Evolutionary conservation across 2,329 filamentous ascomycete species (phyloP), one percentile per base, ranked within the genome.

Genomic region (Raffaelea ambrosiae): DNA sequence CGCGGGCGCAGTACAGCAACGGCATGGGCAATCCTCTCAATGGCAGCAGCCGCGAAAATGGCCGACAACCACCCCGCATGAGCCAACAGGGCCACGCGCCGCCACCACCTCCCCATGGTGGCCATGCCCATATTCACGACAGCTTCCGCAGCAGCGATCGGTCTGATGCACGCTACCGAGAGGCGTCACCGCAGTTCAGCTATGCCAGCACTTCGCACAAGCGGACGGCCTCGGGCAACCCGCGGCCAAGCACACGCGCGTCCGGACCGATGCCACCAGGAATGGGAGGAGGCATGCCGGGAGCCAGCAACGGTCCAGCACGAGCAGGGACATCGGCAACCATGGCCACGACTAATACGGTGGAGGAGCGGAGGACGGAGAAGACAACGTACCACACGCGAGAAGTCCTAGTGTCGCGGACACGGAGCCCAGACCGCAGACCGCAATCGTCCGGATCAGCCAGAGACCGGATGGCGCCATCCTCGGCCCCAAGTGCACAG

Each of bases 401-500:
- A 49, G 84, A 88, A 58, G 79, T 78, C 47, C 61, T 82, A 48
- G 72, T 79, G 33, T 70, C 74, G 49, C 73, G 79, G 49, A 72
- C 73, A 8, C 74, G 71, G 58, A 86, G 83, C 56, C 75, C 82
- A 2, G 74, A 75, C 44, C 65, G 70, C 41, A 65, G 69, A 36
- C 59, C 59, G 38, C 62, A 29, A 13, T 29, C 26, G 7, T 29
- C 26, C 7, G 26, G 26, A 13, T 29, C 61, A 65, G 39, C 54
- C 55, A 57, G 39, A 50, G 60, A 71, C 55, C 69, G 61, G 49
- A 59, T 58, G 26, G 13, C 26, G n/a, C n/a, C n/a, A 7, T 29
- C 26, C 7, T 29, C 26, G 13, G 26, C 13, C 7, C 26, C 26
- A 13, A 29, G 26, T 13, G 7, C 13, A 29, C 26, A 29, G 26